Evolutionary conservation across 2,329 filamentous ascomycete genomes (phyloP).

Genomic region (Biscogniauxia sp.): DNA sequence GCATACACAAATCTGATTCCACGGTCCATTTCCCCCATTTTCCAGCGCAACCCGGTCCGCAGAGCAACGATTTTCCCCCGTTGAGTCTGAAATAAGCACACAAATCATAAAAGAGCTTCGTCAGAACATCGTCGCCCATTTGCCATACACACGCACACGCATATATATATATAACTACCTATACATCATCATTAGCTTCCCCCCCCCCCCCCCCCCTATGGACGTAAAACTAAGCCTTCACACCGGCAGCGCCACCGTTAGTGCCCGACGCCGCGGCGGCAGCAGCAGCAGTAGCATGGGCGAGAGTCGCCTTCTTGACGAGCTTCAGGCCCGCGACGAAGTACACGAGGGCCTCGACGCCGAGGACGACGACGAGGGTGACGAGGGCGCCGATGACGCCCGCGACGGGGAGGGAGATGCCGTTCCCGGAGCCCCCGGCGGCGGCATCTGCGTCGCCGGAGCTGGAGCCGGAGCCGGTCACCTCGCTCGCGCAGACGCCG

Average conservation of each 20-base stretch:
- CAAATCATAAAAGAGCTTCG: too few relatives aligned
- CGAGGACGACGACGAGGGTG: constrained; percentile 50
- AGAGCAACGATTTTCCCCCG: too few relatives aligned
- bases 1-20: too few relatives aligned
- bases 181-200: not conserved
- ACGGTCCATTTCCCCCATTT: too few relatives aligned
- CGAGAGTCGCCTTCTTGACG: constrained; percentile 45
- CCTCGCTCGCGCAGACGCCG: constrained; percentile 57
- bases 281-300: constrained; percentile 11
- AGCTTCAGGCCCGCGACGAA: constrained; percentile 44
- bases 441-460: constrained; percentile 24
- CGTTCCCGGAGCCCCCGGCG: constrained; percentile 34
- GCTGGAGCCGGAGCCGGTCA: constrained; percentile 25
- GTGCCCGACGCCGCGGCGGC: constrained; percentile 2
- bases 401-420: constrained; percentile 68
- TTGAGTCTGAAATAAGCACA: too few relatives aligned
- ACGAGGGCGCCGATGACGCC: constrained; percentile 78
- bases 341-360: constrained; percentile 43
- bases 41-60: too few relatives aligned
- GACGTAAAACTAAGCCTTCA: constrained; percentile 18
- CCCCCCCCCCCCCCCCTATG: not conserved
- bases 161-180: not conserved
- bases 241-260: constrained; percentile 1
- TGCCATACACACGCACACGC: too few relatives aligned
- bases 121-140: too few relatives aligned